These are phyloP conservation scores for Fusarium udum DNA, from an alignment of 2,329 filamentous ascomycete species.

Conservation along the genomic window DNA sequence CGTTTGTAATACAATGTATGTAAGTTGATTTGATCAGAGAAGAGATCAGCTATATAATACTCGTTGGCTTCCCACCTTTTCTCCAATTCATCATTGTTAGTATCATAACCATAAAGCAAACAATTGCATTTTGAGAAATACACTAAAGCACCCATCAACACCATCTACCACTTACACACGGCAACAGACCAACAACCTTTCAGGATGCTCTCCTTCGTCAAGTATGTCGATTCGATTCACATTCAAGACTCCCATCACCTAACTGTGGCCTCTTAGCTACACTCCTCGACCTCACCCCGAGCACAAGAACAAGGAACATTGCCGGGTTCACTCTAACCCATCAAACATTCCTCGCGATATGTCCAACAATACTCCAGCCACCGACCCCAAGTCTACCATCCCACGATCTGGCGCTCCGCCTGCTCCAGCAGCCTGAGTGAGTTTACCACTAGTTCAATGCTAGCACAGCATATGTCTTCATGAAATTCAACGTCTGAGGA, in stretches of 20 bases:
- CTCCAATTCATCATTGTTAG: background rate
- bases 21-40: conserved; percentile 3
- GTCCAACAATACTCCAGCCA: conserved; percentile 8
- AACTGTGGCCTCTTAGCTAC: conserved; percentile 17
- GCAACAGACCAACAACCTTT: background rate
- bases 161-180: background rate
- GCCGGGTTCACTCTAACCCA: conserved; percentile 31
- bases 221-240: conserved; percentile 6
- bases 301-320: conserved; percentile 38
- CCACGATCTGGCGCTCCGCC: conserved; percentile 16
- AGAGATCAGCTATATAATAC: conserved; percentile 20
- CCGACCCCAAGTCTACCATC: conserved; percentile 23
- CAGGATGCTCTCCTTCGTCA: conserved; percentile 39
- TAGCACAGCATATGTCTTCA: background rate
- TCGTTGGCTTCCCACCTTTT: background rate
- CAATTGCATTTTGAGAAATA: conserved; percentile 2
- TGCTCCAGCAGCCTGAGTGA: conserved; percentile 5
- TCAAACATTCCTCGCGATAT: conserved; percentile 20
- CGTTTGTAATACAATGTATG: conserved; percentile 8
- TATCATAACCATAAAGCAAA: background rate
- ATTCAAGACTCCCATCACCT: background rate
- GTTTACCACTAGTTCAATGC: background rate
- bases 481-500: conserved; percentile 5
- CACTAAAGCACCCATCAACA: background rate
- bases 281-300: conserved; percentile 38